Evolutionary conservation across 2,329 filamentous ascomycete species (phyloP), one percentile per base, ranked within the genome.

Genomic region (Zasmidium cellare): DNA sequence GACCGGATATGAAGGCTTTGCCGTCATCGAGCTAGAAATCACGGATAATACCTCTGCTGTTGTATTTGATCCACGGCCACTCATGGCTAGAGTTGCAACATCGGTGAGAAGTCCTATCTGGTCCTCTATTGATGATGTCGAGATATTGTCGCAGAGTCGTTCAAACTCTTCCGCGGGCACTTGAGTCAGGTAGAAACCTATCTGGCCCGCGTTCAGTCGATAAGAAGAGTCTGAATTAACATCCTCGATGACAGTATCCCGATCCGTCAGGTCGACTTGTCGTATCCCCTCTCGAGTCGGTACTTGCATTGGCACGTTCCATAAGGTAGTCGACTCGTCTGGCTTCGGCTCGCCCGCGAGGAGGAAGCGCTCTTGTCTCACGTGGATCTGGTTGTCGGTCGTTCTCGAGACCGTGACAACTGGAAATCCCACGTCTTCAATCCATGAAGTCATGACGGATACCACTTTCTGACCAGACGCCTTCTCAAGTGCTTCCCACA

Each of bases 401-500:
- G 16, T 25, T 9, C 28, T 24, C 22, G 28, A 22, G 25, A 53
- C 38, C 6, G 24, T 25, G 18, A 53, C 22, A 9, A 57, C 5
- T 9, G 55, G 55, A 23, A 44, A 52, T 5, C 55, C 55, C 18
- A 35, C 20, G 9, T 51, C 28, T 16, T 28, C 51, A 11, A 52
- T 47, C 48, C 52, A 45, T 22, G 45, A 24, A 16, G 28, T 48
- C 91, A 97, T 97, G 69, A 97, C 87, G 55, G 81, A 80, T 64
- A 88, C 87, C 38, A 97, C 88, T 70, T 97, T 89, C 72, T 89
- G 85, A 35, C 90, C 91, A 11, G 92, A 96, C 2, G 89, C 90
- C 68, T 94, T 85, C 69, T 88, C 89, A 51, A 97, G 80, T 11
- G 92, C 91, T 58, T 86, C 83, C 93, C 93, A 97, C 2, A 97